phyloP scores from a whole-genome alignment of 257 asterid species.

The Petrea volubilis region DNA sequence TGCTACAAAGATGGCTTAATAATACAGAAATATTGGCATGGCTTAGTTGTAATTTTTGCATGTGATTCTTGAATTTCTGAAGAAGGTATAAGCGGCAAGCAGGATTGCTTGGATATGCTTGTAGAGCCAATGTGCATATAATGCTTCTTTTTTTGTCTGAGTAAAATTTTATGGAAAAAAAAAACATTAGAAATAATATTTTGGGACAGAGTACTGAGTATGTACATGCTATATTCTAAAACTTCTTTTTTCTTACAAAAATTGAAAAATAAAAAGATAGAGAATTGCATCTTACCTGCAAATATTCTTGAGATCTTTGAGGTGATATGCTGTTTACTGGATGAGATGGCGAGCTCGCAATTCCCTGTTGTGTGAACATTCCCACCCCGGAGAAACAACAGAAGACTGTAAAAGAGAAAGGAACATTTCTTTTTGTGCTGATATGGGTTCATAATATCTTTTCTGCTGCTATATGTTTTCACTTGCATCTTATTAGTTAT shows the following conservation, averaged over 20 bases:
- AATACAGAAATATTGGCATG: background rate
- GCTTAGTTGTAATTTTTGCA: background rate
- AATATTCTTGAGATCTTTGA: background rate
- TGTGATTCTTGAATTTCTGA: background rate
- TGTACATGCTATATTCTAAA: background rate
- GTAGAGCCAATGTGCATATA: background rate
- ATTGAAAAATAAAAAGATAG: no score
- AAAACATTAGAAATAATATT: constrained; percentile 5
- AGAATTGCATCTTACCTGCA: background rate
- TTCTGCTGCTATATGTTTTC: no score
- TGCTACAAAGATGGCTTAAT: background rate
- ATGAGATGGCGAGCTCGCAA: background rate
- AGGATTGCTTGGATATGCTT: background rate
- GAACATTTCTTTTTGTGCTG: no score
- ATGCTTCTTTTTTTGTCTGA: background rate
- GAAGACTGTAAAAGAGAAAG: background rate
- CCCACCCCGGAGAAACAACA: background rate
- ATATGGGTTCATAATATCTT: no score
- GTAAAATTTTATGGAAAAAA: background rate
- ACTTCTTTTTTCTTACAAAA: background rate
- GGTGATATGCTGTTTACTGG: background rate
- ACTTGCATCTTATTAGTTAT: background rate
- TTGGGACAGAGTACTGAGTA: background rate
- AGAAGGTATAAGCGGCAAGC: background rate
- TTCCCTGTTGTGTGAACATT: background rate